These are phyloP conservation scores for Macrotyloma uniflorum DNA, from an alignment of 306 rosid genomes.

Conservation along the genomic window DNA sequence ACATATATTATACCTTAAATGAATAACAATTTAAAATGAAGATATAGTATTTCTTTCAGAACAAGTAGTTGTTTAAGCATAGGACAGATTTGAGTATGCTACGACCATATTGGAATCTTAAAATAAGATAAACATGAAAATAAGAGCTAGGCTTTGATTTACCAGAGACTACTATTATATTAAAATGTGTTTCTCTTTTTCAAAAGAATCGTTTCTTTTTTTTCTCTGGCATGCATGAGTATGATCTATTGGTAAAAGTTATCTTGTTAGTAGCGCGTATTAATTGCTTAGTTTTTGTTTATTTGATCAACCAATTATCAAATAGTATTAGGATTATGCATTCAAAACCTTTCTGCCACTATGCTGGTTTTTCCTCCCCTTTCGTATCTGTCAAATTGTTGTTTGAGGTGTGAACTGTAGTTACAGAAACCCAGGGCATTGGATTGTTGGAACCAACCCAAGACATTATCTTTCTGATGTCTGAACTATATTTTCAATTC, in stretches of 20 bases:
- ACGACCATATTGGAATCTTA: conserved; percentile 44
- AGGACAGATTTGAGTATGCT: conserved; percentile 26
- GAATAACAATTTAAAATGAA: not conserved
- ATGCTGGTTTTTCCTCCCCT: not conserved
- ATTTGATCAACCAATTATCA: not conserved
- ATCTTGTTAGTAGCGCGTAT: conserved; percentile 3
- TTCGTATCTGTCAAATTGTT: conserved; percentile 7
- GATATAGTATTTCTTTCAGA: not conserved
- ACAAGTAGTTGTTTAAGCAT: conserved; percentile 23
- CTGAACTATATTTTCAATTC: too few relatives aligned
- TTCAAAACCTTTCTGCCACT: conserved; percentile 10
- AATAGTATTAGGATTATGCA: conserved; percentile 21
- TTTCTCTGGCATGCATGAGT: conserved; percentile 26
- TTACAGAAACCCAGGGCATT: conserved; percentile 27
- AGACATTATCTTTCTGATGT: not conserved
- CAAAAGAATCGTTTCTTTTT: conserved; percentile 36
- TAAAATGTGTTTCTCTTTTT: conserved; percentile 28
- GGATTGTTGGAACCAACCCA: not conserved
- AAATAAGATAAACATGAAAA: conserved; percentile 41
- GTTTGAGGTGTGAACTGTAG: not conserved
- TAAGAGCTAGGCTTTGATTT: conserved; percentile 36
- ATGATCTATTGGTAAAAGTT: conserved; percentile 2
- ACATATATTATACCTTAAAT: not conserved
- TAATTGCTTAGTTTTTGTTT: not conserved
- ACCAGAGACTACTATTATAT: not conserved